Evolutionary conservation across 129 eudicot species (phyloP), one percentile per base, ranked within the genome.

Genomic region (Tagetes patula): DNA sequence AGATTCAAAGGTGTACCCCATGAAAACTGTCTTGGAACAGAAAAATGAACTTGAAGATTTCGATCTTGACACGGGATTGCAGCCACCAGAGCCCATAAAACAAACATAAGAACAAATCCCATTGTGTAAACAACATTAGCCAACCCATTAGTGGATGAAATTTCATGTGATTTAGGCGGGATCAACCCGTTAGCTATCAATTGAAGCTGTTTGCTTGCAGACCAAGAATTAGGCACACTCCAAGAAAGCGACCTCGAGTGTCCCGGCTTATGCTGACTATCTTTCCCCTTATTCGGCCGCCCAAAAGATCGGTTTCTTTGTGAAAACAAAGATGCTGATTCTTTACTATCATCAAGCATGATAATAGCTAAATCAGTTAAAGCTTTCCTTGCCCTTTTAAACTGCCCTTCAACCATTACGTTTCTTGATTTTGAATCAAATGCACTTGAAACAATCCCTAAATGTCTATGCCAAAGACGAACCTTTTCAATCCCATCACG

Each of bases 51-150:
- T 76, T 89, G 93, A 63, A 85, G 80, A 43, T 83, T 76, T 14
- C 96, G 82, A 67, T 92, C 96, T 72, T 92, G 97, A 78, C 97
- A 92, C 1, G 97, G 97, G 70, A 92, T 71, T 33, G 97, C 91
- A 14, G 91, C 97, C 67, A 92, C 96, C 9, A 92, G 78, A 54
- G 79, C 81, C 97, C 97, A 92, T 64, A 89, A 72, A 3, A 87
- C 96, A 74, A 92, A 87, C 89, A 85, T 71, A 14, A 89, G 85
- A 7, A 92, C 79, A 66, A 85, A 92, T 42, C 85, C 80, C 97
- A 92, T 92, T 47, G 94, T 78, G 77, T 84, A 92, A 52, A 87
- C 82, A 1, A 84, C 77, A 13, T 64, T 67, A 1, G 96, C 90
- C 2, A 91, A 73, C 6, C 96, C 90, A 47, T 82, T 84, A 40